Percentiles rank a stretch among this genome's conserved stretches.
Conservation (phyloP, 345 rosid species). For the Tarenaya hassleriana region DNA sequence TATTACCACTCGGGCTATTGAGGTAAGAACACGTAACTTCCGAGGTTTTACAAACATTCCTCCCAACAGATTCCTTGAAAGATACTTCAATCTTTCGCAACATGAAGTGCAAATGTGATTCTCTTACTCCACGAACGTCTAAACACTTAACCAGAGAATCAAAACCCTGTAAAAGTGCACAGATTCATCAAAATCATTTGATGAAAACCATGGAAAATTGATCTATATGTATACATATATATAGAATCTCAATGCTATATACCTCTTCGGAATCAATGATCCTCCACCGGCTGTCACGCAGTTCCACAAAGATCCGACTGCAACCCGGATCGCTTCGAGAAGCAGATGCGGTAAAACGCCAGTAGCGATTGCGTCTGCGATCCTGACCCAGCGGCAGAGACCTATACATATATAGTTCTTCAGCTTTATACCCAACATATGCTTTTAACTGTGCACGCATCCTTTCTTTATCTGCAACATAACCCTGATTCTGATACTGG, state of each 20-base stretch:
- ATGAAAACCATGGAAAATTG: not conserved
- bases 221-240: not conserved
- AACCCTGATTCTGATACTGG: slow-evolving; percentile 54
- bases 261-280: slow-evolving; percentile 81
- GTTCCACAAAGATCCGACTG: slow-evolving; percentile 80
- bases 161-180: slow-evolving; percentile 48
- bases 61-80: slow-evolving; percentile 59
- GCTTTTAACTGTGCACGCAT: slow-evolving; percentile 68
- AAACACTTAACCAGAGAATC: slow-evolving; percentile 53
- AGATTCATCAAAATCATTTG: not conserved
- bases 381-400: slow-evolving; percentile 90
- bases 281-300: slow-evolving; percentile 69
- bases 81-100: slow-evolving; percentile 60
- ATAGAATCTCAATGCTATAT: not conserved
- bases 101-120: slow-evolving; percentile 63
- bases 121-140: slow-evolving; percentile 80
- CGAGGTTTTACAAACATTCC: slow-evolving; percentile 15
- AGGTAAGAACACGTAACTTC: not conserved
- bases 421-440: slow-evolving; percentile 73
- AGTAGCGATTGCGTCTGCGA: slow-evolving; percentile 81
- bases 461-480: slow-evolving; percentile 59
- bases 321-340: slow-evolving; percentile 76
- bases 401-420: slow-evolving; percentile 61
- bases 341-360: slow-evolving; percentile 74
- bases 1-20: slow-evolving; percentile 39